These are phyloP conservation scores for Fomitopsis serialis DNA, from an alignment of 768 basidiomycete species.

Conservation along the genomic window DNA sequence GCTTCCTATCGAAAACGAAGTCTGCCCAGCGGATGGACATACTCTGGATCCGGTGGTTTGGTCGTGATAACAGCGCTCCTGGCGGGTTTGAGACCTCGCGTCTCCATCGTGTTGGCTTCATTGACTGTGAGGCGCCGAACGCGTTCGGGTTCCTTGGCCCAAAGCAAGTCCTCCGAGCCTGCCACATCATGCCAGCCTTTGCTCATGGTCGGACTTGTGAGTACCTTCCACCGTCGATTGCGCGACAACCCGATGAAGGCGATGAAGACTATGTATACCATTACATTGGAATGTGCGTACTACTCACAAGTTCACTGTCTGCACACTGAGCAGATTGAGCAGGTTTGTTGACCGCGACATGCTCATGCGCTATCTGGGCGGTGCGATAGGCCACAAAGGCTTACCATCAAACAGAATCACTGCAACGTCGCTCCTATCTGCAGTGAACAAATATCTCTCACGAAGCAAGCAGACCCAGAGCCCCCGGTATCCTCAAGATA, in stretches of 20 bases:
- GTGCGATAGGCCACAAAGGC: conserved; percentile 21
- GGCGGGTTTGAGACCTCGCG: conserved; percentile 20
- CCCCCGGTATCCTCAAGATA: too few species aligned
- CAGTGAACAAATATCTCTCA: too few species aligned
- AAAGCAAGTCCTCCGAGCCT: conserved; percentile 28
- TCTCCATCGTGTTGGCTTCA: conserved; percentile 37
- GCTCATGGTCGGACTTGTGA: conserved; percentile 14
- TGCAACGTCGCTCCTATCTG: too few species aligned
- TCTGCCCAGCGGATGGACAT: conserved; percentile 22
- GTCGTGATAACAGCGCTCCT: conserved; percentile 25
- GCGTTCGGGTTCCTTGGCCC: conserved; percentile 46
- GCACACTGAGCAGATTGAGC: too few species aligned
- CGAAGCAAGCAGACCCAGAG: too few species aligned
- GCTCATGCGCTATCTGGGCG: too few species aligned
- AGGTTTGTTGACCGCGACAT: conserved; percentile 26
- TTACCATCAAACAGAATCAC: too few species aligned
- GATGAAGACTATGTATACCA: conserved; percentile 16
- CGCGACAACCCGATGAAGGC: conserved; percentile 1
- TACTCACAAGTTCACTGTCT: background rate
- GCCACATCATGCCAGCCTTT: conserved; percentile 40
- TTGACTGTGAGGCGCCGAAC: conserved; percentile 19
- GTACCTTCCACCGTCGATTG: conserved; percentile 7
- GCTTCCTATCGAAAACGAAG: background rate
- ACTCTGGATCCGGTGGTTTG: too few species aligned
- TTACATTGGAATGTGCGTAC: conserved; percentile 21